Base-by-base conservation (phyloP, 257 asterid species). In the Scutellaria galericulata region DNA sequence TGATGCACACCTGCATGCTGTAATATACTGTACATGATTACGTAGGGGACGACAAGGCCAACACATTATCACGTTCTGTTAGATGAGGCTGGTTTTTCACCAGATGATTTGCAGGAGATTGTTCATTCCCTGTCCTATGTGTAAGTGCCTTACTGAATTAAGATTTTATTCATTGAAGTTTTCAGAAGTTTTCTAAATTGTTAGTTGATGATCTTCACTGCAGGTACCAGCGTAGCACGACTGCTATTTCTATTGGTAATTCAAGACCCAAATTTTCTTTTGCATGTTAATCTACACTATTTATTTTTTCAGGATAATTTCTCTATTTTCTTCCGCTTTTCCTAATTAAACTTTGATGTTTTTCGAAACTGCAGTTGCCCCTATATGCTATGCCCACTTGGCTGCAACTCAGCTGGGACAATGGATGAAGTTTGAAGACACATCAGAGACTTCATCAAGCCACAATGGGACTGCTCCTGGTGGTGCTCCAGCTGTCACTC, bases 161-260 rank as follows among this genome's bases (percentile, higher is more conserved):
- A 12, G 18, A 44, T 3, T 4, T 20, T 37, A 52, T 7, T 52
- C 31, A 3, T n/a, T 0, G 1, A 8, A 12, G 66, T 12, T 24
- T n/a, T 40, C 24, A 1, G 11, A 57, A 6, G 10, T 64, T 7
- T 61, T 41, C 15, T 31, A 10, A 52, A 35, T 15, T 53, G n/a
- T 44, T 7, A 7, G 18, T 3, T 12, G 27, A 64, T 60, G 10
- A 27, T 4, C 18, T 54, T 27, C 22, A 1, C 53, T 82, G 69
- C 96, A 93, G 97, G 79, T 93, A 93, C 76, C 98, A 93, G 76
- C 86, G 97, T n/a, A 91, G 98, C 79, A 93, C 96, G 11, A 93
- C 98, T 35, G 98, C 98, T 13, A 93, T 93, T 4, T 93, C 98
- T 27, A 85, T 93, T 14, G 96, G 98, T 90, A 88, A 10, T 56